These are phyloP conservation scores for Trichophyton rubrum DNA, from an alignment of 2,329 filamentous ascomycete species.

Conservation along the genomic window DNA sequence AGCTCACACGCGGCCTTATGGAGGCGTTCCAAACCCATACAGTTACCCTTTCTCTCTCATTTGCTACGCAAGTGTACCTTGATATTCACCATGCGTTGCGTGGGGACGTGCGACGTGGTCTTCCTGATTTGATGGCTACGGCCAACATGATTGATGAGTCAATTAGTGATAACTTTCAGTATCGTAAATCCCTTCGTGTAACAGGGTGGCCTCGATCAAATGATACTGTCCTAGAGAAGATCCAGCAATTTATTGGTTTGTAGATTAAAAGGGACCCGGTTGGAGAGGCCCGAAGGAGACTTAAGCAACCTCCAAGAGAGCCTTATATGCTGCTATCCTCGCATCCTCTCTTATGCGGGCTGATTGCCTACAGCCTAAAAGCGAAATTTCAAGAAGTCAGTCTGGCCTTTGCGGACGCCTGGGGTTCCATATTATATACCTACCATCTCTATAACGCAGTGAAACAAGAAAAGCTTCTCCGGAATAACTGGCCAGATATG, in stretches of 20 bases:
- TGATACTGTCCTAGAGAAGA: constrained; percentile 15
- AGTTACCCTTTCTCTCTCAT: constrained; percentile 28
- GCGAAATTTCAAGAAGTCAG: constrained; percentile 22
- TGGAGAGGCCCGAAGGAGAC: constrained; percentile 8
- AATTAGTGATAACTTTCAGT: constrained; percentile 20
- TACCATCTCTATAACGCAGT: constrained; percentile 36
- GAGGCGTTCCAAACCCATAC: constrained; percentile 21
- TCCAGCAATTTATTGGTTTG: constrained; percentile 15
- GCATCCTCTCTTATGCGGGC: constrained; percentile 30
- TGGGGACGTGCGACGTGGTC: constrained; percentile 6
- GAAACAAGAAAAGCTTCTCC: constrained; percentile 19
- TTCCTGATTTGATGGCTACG: constrained; percentile 5
- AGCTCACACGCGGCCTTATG: constrained; percentile 27
- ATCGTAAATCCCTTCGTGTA: constrained; percentile 22
- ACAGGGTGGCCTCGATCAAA: constrained; percentile 21
- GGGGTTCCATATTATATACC: constrained; percentile 28
- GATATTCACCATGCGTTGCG: constrained; percentile 27
- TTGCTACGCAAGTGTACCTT: constrained; percentile 33
- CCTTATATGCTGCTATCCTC: constrained; percentile 22
- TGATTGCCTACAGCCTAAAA: constrained; percentile 28
- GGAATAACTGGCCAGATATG: constrained; percentile 31
- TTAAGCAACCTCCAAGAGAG: constrained; percentile 3
- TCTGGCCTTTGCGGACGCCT: constrained; percentile 26
- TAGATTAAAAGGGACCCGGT: constrained; percentile 18
- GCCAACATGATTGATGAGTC: constrained; percentile 15